Conservation (phyloP, 495 filamentous ascomycete species). For the Evernia prunastri region DNA sequence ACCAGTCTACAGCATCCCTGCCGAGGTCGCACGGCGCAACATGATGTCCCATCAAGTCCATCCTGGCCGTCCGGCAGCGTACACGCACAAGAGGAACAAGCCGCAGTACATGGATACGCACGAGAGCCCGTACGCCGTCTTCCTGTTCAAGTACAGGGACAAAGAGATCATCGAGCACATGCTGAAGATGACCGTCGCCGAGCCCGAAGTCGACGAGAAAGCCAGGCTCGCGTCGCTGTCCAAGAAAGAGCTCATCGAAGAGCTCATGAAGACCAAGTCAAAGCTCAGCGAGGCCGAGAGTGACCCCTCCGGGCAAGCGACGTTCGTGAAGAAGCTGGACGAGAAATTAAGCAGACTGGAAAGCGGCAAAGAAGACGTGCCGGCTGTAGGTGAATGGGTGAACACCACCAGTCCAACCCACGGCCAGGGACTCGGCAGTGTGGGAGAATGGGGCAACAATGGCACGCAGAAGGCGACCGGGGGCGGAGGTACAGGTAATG, state of each 20-base stretch:
- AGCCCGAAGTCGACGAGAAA: conserved; percentile 22
- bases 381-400: conserved; percentile 9
- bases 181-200: conserved; percentile 1
- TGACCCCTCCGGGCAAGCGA: conserved; percentile 2
- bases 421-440: background rate
- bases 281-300: conserved; percentile 1
- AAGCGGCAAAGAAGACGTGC: background rate
- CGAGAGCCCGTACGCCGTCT: conserved; percentile 42
- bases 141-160: conserved; percentile 42
- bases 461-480: background rate
- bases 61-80: conserved; percentile 31
- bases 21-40: conserved; percentile 14
- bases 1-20: conserved; percentile 18
- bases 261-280: conserved; percentile 20
- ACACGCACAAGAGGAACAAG: conserved; percentile 30
- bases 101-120: conserved; percentile 39
- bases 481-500: background rate
- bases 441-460: background rate
- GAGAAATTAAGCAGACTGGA: conserved; percentile 12
- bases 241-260: conserved; percentile 24
- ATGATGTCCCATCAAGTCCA: conserved; percentile 31
- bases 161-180: conserved; percentile 22
- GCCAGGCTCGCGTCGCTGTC: conserved; percentile 16
- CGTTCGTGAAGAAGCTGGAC: background rate
- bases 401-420: conserved; percentile 7